These are phyloP conservation scores for Physocladia obscura DNA, from an alignment of 192 early-diverging fungal species.

Conservation along the genomic window DNA sequence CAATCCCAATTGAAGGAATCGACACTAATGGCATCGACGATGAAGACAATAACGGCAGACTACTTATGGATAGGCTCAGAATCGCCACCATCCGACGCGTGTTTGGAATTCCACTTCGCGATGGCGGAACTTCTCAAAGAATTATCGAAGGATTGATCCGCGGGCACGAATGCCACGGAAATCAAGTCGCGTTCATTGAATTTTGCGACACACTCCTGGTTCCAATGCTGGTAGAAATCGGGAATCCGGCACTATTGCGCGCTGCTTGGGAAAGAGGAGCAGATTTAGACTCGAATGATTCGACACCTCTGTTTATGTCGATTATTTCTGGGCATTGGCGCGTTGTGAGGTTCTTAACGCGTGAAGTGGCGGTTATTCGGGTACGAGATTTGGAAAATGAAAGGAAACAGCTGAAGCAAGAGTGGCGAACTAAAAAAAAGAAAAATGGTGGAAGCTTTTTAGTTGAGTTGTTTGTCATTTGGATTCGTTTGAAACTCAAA, in stretches of 20 bases:
- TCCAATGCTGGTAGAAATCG: conserved; percentile 14
- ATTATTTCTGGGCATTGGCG: conserved; percentile 17
- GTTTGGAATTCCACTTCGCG: conserved; percentile 17
- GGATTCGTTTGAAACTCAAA: neutral
- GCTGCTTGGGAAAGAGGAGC: conserved; percentile 19
- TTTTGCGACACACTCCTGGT: conserved; percentile 12
- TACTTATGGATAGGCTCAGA: neutral
- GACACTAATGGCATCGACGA: neutral
- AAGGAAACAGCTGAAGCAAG: neutral
- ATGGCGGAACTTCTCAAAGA: conserved; percentile 6
- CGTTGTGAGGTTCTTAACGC: conserved; percentile 17
- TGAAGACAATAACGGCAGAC: neutral
- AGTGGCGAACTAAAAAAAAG: neutral
- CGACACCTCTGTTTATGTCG: neutral
- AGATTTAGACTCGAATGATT: conserved; percentile 14
- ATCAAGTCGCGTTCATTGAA: conserved; percentile 12
- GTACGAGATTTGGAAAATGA: conserved; percentile 21
- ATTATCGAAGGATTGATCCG: conserved; percentile 10
- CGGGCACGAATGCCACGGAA: neutral
- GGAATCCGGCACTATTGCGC: conserved; percentile 3
- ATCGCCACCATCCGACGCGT: conserved; percentile 9
- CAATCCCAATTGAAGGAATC: neutral
- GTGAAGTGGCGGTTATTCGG: conserved; percentile 10
- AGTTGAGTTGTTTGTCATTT: conserved; percentile 8
- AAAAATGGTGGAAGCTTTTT: conserved; percentile 9